A percentile compares a stretch with the other conserved stretches of the same genome.
Evolutionary conservation across 176 grass and related monocot genomes (phyloP).

Genomic region (Bonia amplexicaulis): DNA sequence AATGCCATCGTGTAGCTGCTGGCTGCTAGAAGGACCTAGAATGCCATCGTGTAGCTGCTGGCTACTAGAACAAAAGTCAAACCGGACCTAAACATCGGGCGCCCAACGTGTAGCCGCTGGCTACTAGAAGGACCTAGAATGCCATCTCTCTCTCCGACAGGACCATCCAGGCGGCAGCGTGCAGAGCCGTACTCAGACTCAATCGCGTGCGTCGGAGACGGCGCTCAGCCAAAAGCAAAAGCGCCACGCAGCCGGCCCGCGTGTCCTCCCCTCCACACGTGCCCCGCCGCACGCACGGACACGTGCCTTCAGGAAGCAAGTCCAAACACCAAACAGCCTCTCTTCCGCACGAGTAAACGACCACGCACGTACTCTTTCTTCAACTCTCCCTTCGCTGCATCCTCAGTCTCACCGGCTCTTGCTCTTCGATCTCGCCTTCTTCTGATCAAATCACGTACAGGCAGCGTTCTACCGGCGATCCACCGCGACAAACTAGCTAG

Average conservation of each 20-base stretch:
- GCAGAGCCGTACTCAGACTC: too few species aligned
- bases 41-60: too few species aligned
- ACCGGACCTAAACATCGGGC: too few species aligned
- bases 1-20: too few species aligned
- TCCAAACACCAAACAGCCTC: not conserved
- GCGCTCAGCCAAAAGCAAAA: not conserved
- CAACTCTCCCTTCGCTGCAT: not conserved
- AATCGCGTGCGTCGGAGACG: too few species aligned
- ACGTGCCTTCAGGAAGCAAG: not conserved
- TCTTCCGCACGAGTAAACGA: not conserved
- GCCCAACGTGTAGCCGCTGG: too few species aligned
- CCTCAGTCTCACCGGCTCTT: not conserved
- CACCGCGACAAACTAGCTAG: too few species aligned
- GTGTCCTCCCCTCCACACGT: conserved; percentile 9
- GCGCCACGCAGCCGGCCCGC: conserved; percentile 12
- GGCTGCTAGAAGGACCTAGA: not conserved
- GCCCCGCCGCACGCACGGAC: conserved; percentile 3
- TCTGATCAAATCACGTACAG: not conserved
- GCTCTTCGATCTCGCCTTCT: not conserved
- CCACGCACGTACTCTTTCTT: not conserved
- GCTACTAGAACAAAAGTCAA: too few species aligned
- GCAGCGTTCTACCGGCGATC: not conserved
- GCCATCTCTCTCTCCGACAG: not conserved
- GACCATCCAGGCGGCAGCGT: conserved; percentile 4
- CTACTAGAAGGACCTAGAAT: not conserved